Percentiles rank a stretch among this genome's conserved stretches.
phyloP scores from a whole-genome alignment of 768 basidiomycete species.

The Boletus patriciae region DNA sequence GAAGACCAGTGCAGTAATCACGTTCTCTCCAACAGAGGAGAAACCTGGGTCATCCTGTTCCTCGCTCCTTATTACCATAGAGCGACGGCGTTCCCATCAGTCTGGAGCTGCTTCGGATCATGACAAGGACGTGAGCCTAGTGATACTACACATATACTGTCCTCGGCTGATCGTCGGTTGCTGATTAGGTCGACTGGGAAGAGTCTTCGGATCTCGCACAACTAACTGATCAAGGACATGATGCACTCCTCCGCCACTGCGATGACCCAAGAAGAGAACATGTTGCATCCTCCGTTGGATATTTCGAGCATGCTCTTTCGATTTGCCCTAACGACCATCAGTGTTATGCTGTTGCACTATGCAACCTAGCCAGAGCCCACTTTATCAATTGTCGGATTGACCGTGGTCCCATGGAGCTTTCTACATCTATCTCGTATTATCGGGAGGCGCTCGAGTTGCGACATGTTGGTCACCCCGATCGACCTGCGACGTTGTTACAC shows the following conservation, averaged over 20 bases:
- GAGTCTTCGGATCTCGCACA: background rate
- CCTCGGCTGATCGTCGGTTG: background rate
- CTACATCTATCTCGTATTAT: background rate
- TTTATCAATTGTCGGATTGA: background rate
- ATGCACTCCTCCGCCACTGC: background rate
- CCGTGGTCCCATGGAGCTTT: background rate
- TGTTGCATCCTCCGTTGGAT: background rate
- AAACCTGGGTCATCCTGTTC: background rate
- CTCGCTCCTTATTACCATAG: background rate
- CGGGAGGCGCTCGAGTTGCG: constrained; percentile 14
- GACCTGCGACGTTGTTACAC: background rate
- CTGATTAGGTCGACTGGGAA: background rate
- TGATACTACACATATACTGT: no score
- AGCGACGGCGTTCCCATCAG: no score
- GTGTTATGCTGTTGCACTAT: constrained; percentile 1
- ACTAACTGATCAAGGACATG: constrained; percentile 3
- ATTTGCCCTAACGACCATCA: background rate
- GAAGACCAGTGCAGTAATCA: background rate
- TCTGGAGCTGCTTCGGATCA: background rate
- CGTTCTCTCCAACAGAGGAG: background rate
- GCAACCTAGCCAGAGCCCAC: constrained; percentile 8
- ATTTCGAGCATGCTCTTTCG: constrained; percentile 6
- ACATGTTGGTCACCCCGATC: constrained; percentile 7
- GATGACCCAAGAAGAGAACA: background rate
- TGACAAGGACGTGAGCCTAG: background rate